Conservation (phyloP, 352 stramenopile genomes). For the Globisporangium megalacanthum region DNA sequence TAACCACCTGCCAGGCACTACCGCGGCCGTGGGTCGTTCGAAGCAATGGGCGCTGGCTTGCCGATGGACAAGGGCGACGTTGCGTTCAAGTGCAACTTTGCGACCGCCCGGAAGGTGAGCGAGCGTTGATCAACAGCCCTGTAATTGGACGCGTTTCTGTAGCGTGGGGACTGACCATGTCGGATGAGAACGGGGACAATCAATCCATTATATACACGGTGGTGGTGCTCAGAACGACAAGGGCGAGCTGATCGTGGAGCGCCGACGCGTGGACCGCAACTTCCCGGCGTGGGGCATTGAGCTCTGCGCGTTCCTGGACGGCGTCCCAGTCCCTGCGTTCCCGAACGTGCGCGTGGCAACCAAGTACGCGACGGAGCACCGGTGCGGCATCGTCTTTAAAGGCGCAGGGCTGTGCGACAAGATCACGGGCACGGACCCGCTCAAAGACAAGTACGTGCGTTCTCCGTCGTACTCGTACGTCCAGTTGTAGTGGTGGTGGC, state of each 20-base stretch:
- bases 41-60: slow-evolving; percentile 83
- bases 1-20: slow-evolving; percentile 47
- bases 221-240: slow-evolving; percentile 34
- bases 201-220: background rate
- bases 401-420: slow-evolving; percentile 73
- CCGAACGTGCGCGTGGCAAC: slow-evolving; percentile 61
- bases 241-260: slow-evolving; percentile 57
- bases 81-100: slow-evolving; percentile 89
- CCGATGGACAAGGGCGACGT: slow-evolving; percentile 82
- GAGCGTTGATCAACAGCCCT: background rate
- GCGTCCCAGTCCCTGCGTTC: slow-evolving; percentile 49
- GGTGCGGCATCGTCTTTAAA: slow-evolving; percentile 85
- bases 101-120: slow-evolving; percentile 47
- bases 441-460: slow-evolving; percentile 78
- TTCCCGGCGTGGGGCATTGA: slow-evolving; percentile 81
- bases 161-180: too few species aligned
- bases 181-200: too few species aligned
- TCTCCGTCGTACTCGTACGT: too few species aligned
- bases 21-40: slow-evolving; percentile 79
- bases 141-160: too few species aligned
- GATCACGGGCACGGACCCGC: slow-evolving; percentile 81
- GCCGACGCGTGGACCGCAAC: slow-evolving; percentile 78
- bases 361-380: slow-evolving; percentile 87
- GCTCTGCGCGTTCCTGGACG: slow-evolving; percentile 71
- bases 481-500: too few species aligned